Conservation (phyloP, 345 rosid species). For the Aethionema arabicum region DNA sequence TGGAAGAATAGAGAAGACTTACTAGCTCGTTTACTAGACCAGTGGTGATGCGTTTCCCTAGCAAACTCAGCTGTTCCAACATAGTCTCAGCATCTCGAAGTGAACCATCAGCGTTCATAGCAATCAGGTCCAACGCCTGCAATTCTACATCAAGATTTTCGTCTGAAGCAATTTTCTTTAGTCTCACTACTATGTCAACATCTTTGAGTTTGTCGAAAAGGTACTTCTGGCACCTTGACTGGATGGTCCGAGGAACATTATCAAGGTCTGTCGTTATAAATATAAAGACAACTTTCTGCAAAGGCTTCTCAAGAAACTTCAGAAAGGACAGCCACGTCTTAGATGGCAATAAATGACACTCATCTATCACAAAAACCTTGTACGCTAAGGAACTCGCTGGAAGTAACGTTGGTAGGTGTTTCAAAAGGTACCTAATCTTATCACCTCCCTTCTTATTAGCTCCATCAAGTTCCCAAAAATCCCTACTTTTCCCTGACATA, state of each 20-base stretch:
- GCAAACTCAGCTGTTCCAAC: slow-evolving; percentile 93
- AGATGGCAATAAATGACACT: slow-evolving; percentile 87
- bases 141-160: slow-evolving; percentile 86
- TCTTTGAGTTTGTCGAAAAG: slow-evolving; percentile 91
- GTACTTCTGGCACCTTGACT: slow-evolving; percentile 94
- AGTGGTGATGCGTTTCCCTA: slow-evolving; percentile 83
- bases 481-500: slow-evolving; percentile 63
- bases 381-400: slow-evolving; percentile 49
- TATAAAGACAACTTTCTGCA: slow-evolving; percentile 65
- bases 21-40: slow-evolving; percentile 93
- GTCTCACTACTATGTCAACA: slow-evolving; percentile 60
- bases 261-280: slow-evolving; percentile 92
- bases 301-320: slow-evolving; percentile 86
- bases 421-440: slow-evolving; percentile 58
- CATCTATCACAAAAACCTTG: slow-evolving; percentile 78
- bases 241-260: slow-evolving; percentile 88
- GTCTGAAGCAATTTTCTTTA: slow-evolving; percentile 61
- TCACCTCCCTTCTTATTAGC: slow-evolving; percentile 70
- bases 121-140: slow-evolving; percentile 90
- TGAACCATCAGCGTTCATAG: slow-evolving; percentile 92
- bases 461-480: slow-evolving; percentile 81
- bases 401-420: slow-evolving; percentile 49
- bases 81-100: slow-evolving; percentile 98
- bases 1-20: slow-evolving; percentile 40
- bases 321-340: slow-evolving; percentile 90